Evolutionary conservation across 345 rosid species (phyloP).

Genomic region (Pistacia atlantica): DNA sequence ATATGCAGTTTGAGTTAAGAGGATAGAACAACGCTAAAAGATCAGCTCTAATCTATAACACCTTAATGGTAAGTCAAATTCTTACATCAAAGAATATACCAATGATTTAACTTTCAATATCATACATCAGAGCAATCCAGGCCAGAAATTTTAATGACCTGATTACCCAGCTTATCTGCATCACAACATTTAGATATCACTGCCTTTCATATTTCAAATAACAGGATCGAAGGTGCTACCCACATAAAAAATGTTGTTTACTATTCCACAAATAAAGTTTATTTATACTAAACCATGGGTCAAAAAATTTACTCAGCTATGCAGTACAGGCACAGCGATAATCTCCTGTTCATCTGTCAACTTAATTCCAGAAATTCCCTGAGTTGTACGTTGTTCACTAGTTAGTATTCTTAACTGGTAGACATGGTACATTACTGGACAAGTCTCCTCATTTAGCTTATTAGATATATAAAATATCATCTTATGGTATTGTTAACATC

Average conservation of each 20-base stretch:
- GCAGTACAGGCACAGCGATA: background rate
- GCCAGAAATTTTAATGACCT: conserved; percentile 1
- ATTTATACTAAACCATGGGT: background rate
- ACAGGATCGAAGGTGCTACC: background rate
- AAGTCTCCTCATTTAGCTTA: background rate
- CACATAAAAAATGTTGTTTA: background rate
- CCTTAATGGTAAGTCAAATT: conserved; percentile 1
- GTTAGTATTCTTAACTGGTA: background rate
- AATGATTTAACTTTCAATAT: background rate
- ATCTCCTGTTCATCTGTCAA: background rate
- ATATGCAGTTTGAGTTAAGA: background rate
- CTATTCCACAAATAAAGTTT: background rate
- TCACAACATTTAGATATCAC: background rate
- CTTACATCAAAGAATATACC: conserved; percentile 2
- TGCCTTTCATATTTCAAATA: background rate
- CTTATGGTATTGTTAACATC: conserved; percentile 39
- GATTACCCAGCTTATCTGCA: background rate
- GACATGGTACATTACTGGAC: background rate
- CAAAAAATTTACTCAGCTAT: conserved; percentile 16
- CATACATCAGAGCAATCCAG: conserved; percentile 3
- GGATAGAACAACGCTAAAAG: background rate
- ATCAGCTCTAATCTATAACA: background rate
- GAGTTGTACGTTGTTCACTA: background rate
- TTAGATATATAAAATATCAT: conserved; percentile 24
- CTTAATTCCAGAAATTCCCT: background rate